These are phyloP conservation scores for Curvularia spicifera DNA, from an alignment of 2,329 filamentous ascomycete species.

Conservation along the genomic window DNA sequence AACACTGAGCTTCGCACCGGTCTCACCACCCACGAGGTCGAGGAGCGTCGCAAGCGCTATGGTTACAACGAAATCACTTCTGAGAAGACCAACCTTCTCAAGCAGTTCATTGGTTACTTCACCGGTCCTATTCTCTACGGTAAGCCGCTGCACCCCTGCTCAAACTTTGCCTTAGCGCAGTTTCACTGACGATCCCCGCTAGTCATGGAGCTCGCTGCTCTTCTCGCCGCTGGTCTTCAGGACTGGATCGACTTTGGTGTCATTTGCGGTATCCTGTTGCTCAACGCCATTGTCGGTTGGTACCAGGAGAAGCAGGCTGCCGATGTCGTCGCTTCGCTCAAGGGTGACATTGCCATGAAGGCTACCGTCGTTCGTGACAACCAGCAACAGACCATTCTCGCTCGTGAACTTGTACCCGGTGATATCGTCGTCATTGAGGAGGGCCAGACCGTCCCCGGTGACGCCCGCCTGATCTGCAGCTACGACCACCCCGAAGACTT, in stretches of 20 bases:
- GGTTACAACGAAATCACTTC: constrained; percentile 75
- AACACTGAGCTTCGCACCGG: constrained; percentile 71
- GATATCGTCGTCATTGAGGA: constrained; percentile 78
- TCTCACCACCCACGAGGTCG: constrained; percentile 65
- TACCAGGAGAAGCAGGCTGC: constrained; percentile 83
- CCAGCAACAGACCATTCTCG: constrained; percentile 71
- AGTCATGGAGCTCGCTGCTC: constrained; percentile 80
- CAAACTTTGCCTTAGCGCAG: constrained; percentile 18
- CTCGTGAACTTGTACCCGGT: constrained; percentile 76
- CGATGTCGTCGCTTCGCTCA: constrained; percentile 69
- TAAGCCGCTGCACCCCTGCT: constrained; percentile 53
- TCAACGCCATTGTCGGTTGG: constrained; percentile 79
- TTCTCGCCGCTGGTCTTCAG: constrained; percentile 74
- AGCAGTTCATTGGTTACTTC: constrained; percentile 79
- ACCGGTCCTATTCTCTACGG: constrained; percentile 77
- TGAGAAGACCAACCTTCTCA: constrained; percentile 77
- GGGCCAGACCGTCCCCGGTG: constrained; percentile 72
- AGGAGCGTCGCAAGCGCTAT: constrained; percentile 67
- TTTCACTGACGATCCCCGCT: constrained; percentile 11
- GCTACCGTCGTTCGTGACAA: constrained; percentile 72
- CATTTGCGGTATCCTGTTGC: constrained; percentile 75
- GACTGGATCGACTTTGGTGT: constrained; percentile 79
- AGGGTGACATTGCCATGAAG: constrained; percentile 81
- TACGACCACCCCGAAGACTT: constrained; percentile 72
- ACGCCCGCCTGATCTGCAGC: constrained; percentile 74